Evolutionary conservation across 371 early-diverging fungal species (phyloP).

Genomic region (Apophysomyces elegans): DNA sequence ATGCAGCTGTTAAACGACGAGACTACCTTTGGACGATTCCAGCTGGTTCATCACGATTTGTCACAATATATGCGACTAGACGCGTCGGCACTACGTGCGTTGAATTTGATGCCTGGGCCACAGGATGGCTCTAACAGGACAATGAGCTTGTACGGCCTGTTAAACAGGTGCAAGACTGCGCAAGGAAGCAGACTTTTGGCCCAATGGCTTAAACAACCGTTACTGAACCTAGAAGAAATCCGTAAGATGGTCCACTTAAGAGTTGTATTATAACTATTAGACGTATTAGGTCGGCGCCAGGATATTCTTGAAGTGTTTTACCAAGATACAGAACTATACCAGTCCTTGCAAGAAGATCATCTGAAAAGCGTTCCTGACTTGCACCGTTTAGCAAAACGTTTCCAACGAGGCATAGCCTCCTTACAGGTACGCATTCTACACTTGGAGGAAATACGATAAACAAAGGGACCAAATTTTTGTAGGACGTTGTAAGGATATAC

Average conservation of each 20-base stretch:
- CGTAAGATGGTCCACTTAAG: slow-evolving; percentile 32
- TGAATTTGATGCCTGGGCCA: slow-evolving; percentile 84
- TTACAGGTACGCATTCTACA: slow-evolving; percentile 57
- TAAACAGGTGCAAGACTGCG: slow-evolving; percentile 90
- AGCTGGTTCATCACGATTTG: slow-evolving; percentile 73
- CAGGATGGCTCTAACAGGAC: slow-evolving; percentile 81
- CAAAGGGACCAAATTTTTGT: slow-evolving; percentile 15
- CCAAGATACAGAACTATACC: slow-evolving; percentile 71
- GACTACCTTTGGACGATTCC: slow-evolving; percentile 75
- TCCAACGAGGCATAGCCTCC: slow-evolving; percentile 79
- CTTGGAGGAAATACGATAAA: background rate
- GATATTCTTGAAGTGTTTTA: slow-evolving; percentile 79
- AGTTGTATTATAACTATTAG: background rate
- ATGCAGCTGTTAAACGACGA: slow-evolving; percentile 72
- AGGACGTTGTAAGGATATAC: slow-evolving; percentile 90
- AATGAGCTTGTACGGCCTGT: slow-evolving; percentile 83
- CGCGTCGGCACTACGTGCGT: slow-evolving; percentile 85
- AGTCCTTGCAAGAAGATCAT: slow-evolving; percentile 75
- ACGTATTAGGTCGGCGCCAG: slow-evolving; percentile 66
- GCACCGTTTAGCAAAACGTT: slow-evolving; percentile 81
- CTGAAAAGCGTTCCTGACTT: slow-evolving; percentile 88
- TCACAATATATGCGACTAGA: slow-evolving; percentile 94
- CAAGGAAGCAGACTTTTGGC: slow-evolving; percentile 88
- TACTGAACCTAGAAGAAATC: slow-evolving; percentile 77
- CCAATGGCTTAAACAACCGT: slow-evolving; percentile 96